Conservation (phyloP, 352 stramenopile genomes). For the Globisporangium canariense region DNA sequence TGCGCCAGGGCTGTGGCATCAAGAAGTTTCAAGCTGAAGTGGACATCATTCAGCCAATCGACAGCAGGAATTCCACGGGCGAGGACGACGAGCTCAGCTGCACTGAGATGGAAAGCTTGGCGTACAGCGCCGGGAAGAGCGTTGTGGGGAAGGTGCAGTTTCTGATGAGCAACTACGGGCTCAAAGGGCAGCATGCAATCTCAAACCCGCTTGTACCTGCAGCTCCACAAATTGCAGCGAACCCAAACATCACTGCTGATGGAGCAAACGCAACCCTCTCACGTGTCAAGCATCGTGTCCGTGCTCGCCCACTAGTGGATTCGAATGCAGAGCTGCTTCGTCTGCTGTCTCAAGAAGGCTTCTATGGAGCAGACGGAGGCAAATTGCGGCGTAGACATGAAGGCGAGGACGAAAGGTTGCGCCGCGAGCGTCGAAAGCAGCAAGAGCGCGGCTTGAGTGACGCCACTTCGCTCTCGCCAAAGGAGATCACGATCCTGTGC, state of each 20-base stretch:
- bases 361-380: conserved; percentile 32
- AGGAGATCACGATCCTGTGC: conserved; percentile 62
- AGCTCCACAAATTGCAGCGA: background rate
- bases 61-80: background rate
- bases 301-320: conserved; percentile 68
- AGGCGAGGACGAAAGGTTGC: background rate
- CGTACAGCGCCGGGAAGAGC: background rate
- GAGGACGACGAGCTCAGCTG: background rate
- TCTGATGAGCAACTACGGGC: conserved; percentile 86
- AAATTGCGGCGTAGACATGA: background rate
- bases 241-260: background rate
- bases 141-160: conserved; percentile 78
- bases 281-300: conserved; percentile 59
- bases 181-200: conserved; percentile 41
- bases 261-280: conserved; percentile 11
- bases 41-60: conserved; percentile 41
- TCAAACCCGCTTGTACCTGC: conserved; percentile 10
- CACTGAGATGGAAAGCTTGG: conserved; percentile 12
- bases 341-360: conserved; percentile 58
- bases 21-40: conserved; percentile 90
- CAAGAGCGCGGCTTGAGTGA: conserved; percentile 28
- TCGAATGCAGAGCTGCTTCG: conserved; percentile 66
- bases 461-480: conserved; percentile 46
- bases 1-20: conserved; percentile 86
- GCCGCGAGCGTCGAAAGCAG: conserved; percentile 16